Base-by-base conservation (phyloP, 768 basidiomycete genomes). In the Suillus hirtellus region DNA sequence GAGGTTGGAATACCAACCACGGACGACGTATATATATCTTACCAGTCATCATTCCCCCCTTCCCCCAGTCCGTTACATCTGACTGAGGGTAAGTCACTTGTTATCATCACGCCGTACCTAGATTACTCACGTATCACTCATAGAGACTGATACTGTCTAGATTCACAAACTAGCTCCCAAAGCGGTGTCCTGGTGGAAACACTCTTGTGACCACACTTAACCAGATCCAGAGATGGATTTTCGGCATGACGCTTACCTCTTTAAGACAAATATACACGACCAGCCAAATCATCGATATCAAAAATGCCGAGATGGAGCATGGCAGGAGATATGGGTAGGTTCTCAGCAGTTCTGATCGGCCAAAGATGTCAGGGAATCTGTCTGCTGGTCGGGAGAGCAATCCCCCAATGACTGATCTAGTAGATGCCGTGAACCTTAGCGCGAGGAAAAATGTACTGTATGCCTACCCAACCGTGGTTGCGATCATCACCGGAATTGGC, bases 291-390 rank as follows among this genome's bases (percentile, higher is more conserved):
- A 34, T 3, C 2, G 11, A 19, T 2, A 34, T 10, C 19, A 34
- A 34, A 19, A 6, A 19, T 6, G 52, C 87, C 2, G 87, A 77
- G 17, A 89, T 81, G 17, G 86, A 80, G 68, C 89, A 90, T 0
- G 89, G 84, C 19, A 91, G 78, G 70, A 90, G 89, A 73, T 93
- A 92, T 0, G 91, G 90, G 72, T 88, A 88, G 54, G 80, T 70
- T 66, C 78, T 81, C 80, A 87, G 82, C 66, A 93, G 90, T 12
- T 68, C 66, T 3, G 77, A 79, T 38, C 75, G 63, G 49, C 87
- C 88, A 65, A 92, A 92, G 1, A 81, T 63, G 3, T 65, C 66
- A 1, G 89, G 89, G 71, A 89, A 91, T 27, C 83, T 84, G 49
- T 91, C 88, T 58, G 82, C 80, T 0, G 90, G 91, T 42, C 76